Evolutionary conservation across 352 stramenopile species (phyloP).

Genomic region (Phytopythium oedochilum): DNA sequence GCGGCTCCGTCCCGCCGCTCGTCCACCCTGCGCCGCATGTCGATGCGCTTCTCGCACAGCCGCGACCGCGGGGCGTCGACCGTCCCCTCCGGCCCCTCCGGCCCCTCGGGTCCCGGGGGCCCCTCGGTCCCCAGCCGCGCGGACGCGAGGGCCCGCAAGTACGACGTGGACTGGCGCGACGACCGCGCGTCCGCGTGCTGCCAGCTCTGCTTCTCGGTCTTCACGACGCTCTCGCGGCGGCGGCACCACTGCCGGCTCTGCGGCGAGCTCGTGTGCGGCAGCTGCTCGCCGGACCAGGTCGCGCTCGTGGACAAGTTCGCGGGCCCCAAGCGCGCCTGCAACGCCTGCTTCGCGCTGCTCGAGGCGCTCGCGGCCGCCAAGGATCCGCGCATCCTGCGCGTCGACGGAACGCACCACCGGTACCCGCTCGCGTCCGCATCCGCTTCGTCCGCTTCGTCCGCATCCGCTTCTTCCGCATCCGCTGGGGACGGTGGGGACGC

Average conservation of each 20-base stretch:
- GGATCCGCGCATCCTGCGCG: conserved; percentile 30
- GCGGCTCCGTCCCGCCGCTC: conserved; percentile 12
- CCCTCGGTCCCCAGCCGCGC: conserved; percentile 1
- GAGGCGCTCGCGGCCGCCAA: conserved; percentile 44
- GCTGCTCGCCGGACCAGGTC: conserved; percentile 64
- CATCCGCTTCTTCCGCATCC: not conserved
- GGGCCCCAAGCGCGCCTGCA: conserved; percentile 47
- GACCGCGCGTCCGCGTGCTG: conserved; percentile 58
- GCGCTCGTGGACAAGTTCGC: conserved; percentile 44
- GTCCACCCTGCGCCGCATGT: conserved; percentile 24
- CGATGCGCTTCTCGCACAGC: conserved; percentile 14
- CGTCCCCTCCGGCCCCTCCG: no score
- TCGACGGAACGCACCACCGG: conserved; percentile 9
- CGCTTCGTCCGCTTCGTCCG: not conserved
- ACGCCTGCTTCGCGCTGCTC: conserved; percentile 55
- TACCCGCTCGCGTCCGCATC: not conserved
- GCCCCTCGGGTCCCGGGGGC: no score
- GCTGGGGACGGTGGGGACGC: not conserved
- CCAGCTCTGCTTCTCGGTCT: conserved; percentile 65
- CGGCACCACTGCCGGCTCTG: conserved; percentile 81
- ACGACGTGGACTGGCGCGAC: conserved; percentile 63
- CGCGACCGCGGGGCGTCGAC: not conserved
- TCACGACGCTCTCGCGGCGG: conserved; percentile 65
- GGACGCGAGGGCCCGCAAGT: conserved; percentile 43
- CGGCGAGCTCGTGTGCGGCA: conserved; percentile 69